These are phyloP conservation scores for Microstroma glucosiphilum DNA, from an alignment of 1,284 basidiomycete genomes.

Conservation along the genomic window DNA sequence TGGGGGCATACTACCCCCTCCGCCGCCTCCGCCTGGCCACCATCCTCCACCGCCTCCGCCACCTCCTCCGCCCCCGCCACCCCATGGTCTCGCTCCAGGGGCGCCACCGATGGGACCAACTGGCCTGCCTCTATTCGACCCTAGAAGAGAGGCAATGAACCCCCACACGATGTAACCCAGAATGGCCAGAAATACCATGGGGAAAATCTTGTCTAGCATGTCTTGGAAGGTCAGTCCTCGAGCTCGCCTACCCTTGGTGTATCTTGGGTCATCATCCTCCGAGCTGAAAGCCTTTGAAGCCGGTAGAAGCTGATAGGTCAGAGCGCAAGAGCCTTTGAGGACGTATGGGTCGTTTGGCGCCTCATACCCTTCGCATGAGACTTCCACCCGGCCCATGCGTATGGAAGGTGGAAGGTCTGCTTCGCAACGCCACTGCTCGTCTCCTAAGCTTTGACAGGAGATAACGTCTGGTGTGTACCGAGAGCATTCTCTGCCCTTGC, in stretches of 20 bases:
- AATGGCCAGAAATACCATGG: not conserved
- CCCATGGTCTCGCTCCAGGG: not conserved
- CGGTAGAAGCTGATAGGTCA: slow-evolving; percentile 26
- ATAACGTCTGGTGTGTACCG: slow-evolving; percentile 76
- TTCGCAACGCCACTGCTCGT: slow-evolving; percentile 64
- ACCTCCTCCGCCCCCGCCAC: not conserved
- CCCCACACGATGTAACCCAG: not conserved
- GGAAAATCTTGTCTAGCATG: not conserved
- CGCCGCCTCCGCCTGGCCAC: slow-evolving; percentile 1
- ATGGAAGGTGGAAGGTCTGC: slow-evolving; percentile 76
- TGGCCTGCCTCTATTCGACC: not conserved
- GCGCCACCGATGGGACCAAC: not conserved
- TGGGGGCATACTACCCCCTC: not conserved
- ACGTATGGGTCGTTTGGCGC: slow-evolving; percentile 72
- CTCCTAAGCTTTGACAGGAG: slow-evolving; percentile 72
- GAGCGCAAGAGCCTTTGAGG: slow-evolving; percentile 56
- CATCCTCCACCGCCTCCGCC: not conserved
- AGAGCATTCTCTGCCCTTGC: slow-evolving; percentile 62
- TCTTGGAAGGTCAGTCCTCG: not conserved
- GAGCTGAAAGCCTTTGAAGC: not conserved
- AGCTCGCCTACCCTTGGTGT: not conserved
- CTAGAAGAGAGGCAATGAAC: not conserved
- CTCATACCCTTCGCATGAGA: slow-evolving; percentile 83
- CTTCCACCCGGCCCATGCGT: slow-evolving; percentile 71
- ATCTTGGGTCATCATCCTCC: not conserved